Evolutionary conservation across 2,329 filamentous ascomycete species (phyloP).

Genomic region (Cytospora piceicola): DNA sequence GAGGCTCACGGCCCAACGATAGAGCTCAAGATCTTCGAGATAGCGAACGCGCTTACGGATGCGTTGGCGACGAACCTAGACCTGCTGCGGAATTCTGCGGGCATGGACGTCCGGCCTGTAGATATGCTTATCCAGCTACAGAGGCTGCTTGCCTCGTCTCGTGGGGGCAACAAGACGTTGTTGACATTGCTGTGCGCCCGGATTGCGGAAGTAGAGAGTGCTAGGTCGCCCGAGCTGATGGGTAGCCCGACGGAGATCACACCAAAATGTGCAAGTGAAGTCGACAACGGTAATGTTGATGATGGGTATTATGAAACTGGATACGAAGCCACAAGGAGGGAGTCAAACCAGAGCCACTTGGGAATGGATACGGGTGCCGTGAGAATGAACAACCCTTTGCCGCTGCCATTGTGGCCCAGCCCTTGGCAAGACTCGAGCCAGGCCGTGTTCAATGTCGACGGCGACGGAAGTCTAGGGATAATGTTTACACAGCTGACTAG

Average conservation of each 20-base stretch:
- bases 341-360: conserved; percentile 9
- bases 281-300: conserved; percentile 18
- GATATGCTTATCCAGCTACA: conserved; percentile 46
- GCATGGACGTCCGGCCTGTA: conserved; percentile 36
- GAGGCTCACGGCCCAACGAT: conserved; percentile 55
- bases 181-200: conserved; percentile 41
- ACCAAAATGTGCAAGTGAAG: conserved; percentile 16
- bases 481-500: conserved; percentile 20
- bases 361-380: background rate
- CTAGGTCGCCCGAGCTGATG: conserved; percentile 13
- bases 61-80: conserved; percentile 39
- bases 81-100: conserved; percentile 24
- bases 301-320: conserved; percentile 7
- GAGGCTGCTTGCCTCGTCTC: conserved; percentile 45
- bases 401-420: conserved; percentile 21
- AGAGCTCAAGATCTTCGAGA: conserved; percentile 53
- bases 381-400: conserved; percentile 17
- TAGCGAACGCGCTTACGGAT: conserved; percentile 50
- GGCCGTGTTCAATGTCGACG: conserved; percentile 9
- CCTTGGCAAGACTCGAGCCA: conserved; percentile 13
- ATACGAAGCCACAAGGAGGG: background rate
- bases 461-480: conserved; percentile 11
- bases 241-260: conserved; percentile 9
- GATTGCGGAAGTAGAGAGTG: conserved; percentile 32
- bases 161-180: conserved; percentile 48